These are phyloP conservation scores for Paradendryphiella salina DNA, from an alignment of 2,329 filamentous ascomycete genomes.

Conservation along the genomic window DNA sequence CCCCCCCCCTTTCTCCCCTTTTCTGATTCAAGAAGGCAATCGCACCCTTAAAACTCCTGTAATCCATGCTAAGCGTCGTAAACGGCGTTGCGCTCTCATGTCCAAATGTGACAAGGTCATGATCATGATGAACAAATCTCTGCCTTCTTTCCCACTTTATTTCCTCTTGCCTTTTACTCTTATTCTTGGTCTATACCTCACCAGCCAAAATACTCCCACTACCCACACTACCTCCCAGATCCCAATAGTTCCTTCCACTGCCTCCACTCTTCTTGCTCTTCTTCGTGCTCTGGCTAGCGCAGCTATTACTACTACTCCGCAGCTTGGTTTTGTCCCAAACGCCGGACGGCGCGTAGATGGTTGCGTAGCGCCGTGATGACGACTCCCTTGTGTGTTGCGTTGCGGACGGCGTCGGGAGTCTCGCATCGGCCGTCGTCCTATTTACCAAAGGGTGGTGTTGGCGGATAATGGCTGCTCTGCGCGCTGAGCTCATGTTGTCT, in stretches of 20 bases:
- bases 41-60: no score
- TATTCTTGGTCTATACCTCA: slow-evolving; percentile 16
- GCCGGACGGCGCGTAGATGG: slow-evolving; percentile 7
- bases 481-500: slow-evolving; percentile 50
- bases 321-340: slow-evolving; percentile 15
- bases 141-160: not conserved
- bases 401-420: slow-evolving; percentile 33
- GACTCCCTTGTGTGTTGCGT: slow-evolving; percentile 21
- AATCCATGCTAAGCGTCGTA: no score
- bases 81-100: no score
- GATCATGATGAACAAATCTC: not conserved
- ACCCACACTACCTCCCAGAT: slow-evolving; percentile 78
- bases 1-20: no score
- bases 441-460: slow-evolving; percentile 87
- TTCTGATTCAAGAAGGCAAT: no score
- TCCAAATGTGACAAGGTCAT: no score
- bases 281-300: slow-evolving; percentile 84
- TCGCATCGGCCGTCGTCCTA: slow-evolving; percentile 44
- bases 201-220: slow-evolving; percentile 59
- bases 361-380: slow-evolving; percentile 8
- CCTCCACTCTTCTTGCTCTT: slow-evolving; percentile 69
- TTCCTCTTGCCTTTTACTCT: not conserved
- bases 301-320: slow-evolving; percentile 62
- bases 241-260: slow-evolving; percentile 88
- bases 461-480: slow-evolving; percentile 79